A percentile compares a stretch with the other conserved stretches of the same genome.
phyloP scores from a whole-genome alignment of 1,284 basidiomycete genomes.

The Trametes pubescens region DNA sequence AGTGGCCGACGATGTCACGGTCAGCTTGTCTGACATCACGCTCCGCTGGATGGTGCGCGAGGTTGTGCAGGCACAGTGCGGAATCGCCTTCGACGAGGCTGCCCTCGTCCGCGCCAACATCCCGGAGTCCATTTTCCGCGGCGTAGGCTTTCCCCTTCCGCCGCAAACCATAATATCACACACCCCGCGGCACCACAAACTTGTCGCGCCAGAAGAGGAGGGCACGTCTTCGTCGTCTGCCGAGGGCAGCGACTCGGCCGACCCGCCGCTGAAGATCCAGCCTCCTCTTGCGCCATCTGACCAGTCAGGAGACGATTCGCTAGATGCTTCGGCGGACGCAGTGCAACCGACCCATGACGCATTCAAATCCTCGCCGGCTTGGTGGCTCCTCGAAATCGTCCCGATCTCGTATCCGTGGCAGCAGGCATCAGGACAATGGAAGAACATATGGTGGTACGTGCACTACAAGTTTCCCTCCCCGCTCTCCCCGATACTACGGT shows the following conservation, averaged over 20 bases:
- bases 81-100: constrained; percentile 58
- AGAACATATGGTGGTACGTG: constrained; percentile 45
- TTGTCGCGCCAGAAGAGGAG: neutral
- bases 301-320: neutral
- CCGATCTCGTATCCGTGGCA: constrained; percentile 48
- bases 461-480: no score
- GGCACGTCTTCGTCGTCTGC: neutral
- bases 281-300: neutral
- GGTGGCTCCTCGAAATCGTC: constrained; percentile 56
- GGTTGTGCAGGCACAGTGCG: constrained; percentile 54
- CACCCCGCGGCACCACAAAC: neutral
- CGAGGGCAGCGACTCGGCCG: neutral
- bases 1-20: constrained; percentile 51
- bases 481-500: no score
- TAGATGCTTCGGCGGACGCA: constrained; percentile 39
- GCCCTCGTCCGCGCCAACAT: constrained; percentile 49
- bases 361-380: constrained; percentile 40
- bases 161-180: constrained; percentile 1
- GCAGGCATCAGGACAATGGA: constrained; percentile 46
- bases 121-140: constrained; percentile 36
- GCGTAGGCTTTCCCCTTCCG: constrained; percentile 28
- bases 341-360: constrained; percentile 48
- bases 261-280: neutral
- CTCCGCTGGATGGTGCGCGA: constrained; percentile 80
- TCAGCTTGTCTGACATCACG: constrained; percentile 65